These are phyloP conservation scores for Vitis hybrid DNA, from an alignment of 177 flowering plant species.

Conservation along the genomic window DNA sequence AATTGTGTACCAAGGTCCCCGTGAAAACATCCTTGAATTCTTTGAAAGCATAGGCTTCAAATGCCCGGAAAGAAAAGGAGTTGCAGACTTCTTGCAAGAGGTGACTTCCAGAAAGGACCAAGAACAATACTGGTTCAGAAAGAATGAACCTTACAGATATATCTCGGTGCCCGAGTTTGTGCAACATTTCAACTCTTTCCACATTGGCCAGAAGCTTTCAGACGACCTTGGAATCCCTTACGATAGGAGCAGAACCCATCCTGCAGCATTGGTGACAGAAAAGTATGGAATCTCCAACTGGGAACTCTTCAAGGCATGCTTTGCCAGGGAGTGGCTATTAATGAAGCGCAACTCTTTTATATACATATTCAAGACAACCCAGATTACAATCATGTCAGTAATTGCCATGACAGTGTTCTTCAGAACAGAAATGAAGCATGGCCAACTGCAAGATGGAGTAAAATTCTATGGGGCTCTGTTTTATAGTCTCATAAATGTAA, in stretches of 20 bases:
- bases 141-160: slow-evolving; percentile 32
- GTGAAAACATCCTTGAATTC: slow-evolving; percentile 31
- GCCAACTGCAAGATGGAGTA: slow-evolving; percentile 19
- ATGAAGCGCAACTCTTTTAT: slow-evolving; percentile 50
- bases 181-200: slow-evolving; percentile 31
- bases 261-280: slow-evolving; percentile 32
- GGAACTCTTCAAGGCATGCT: slow-evolving; percentile 49
- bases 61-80: slow-evolving; percentile 42
- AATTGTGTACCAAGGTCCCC: slow-evolving; percentile 42
- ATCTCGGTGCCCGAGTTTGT: slow-evolving; percentile 47
- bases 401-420: slow-evolving; percentile 41
- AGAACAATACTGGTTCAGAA: slow-evolving; percentile 52
- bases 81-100: slow-evolving; percentile 45
- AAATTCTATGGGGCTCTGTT: slow-evolving; percentile 44
- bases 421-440: slow-evolving; percentile 35
- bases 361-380: no score
- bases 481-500: slow-evolving; percentile 37
- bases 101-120: slow-evolving; percentile 60
- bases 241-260: slow-evolving; percentile 25
- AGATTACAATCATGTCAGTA: slow-evolving; percentile 43
- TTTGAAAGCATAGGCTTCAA: slow-evolving; percentile 37
- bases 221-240: slow-evolving; percentile 35
- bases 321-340: slow-evolving; percentile 45
- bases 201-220: slow-evolving; percentile 34
- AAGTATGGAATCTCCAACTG: slow-evolving; percentile 38